These are phyloP conservation scores for Aspergillus costaricaensis DNA, from an alignment of 2,329 filamentous ascomycete genomes.

Conservation along the genomic window DNA sequence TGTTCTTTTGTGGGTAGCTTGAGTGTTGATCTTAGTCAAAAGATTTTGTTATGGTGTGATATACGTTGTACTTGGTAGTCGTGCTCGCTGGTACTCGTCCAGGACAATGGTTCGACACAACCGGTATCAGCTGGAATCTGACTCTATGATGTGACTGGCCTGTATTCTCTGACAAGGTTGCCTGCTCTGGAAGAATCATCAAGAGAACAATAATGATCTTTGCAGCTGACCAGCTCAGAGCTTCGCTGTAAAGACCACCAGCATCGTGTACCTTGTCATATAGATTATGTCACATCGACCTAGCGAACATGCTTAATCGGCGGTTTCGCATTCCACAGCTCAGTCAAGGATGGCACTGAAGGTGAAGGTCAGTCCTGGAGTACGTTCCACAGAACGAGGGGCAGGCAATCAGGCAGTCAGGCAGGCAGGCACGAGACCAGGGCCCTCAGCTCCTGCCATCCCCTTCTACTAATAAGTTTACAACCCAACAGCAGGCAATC, in stretches of 20 bases:
- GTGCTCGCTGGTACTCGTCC: neutral
- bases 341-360: neutral
- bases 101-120: neutral
- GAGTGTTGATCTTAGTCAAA: neutral
- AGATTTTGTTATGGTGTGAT: neutral
- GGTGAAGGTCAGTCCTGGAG: neutral
- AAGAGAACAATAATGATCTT: too few relatives aligned
- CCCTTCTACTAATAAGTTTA: neutral
- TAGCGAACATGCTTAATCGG: neutral
- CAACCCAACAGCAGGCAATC: neutral
- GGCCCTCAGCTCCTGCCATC: neutral
- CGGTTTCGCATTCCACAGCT: constrained; percentile 11
- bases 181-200: neutral
- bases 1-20: neutral
- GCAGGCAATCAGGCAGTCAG: neutral
- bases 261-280: constrained; percentile 4
- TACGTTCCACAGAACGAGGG: neutral
- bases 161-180: too few relatives aligned
- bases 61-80: too few relatives aligned
- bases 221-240: neutral
- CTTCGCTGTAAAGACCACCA: neutral
- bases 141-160: too few relatives aligned
- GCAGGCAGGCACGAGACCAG: neutral
- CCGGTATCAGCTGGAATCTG: neutral
- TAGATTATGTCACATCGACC: constrained; percentile 5